Evolutionary conservation across 2,329 filamentous ascomycete species (phyloP).

Genomic region (Aspergillus hortae): DNA sequence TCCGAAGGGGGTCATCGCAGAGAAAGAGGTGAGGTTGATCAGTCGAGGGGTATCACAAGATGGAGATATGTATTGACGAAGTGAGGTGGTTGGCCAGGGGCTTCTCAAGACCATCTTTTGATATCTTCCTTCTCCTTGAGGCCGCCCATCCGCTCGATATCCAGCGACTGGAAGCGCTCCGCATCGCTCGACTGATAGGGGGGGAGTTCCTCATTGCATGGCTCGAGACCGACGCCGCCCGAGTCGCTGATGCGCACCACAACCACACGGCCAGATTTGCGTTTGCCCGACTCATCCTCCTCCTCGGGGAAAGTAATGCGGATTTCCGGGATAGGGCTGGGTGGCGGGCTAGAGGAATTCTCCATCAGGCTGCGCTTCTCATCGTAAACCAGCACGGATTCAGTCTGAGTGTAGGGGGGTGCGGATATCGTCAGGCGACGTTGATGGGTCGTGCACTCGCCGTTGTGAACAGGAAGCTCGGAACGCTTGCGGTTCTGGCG

Average conservation of each 20-base stretch:
- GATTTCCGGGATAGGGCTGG: constrained; percentile 89
- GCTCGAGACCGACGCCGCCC: constrained; percentile 81
- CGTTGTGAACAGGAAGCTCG: constrained; percentile 66
- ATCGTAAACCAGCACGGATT: constrained; percentile 71
- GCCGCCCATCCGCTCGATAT: constrained; percentile 91
- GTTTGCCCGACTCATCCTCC: constrained; percentile 71
- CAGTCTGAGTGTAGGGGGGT: constrained; percentile 55
- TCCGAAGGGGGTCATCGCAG: constrained; percentile 27
- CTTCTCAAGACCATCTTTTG: constrained; percentile 33
- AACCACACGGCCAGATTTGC: constrained; percentile 81
- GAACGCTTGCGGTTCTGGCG: constrained; percentile 51
- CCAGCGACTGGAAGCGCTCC: constrained; percentile 83
- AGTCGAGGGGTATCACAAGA: constrained; percentile 12
- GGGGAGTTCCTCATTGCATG: constrained; percentile 73
- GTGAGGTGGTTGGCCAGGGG: neutral
- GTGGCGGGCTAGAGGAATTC: constrained; percentile 70
- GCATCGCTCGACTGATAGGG: constrained; percentile 81
- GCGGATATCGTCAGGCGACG: constrained; percentile 58
- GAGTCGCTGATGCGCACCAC: constrained; percentile 88
- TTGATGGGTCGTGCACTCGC: constrained; percentile 46
- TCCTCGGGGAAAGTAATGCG: constrained; percentile 98
- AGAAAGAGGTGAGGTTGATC: constrained; percentile 7
- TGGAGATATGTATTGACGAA: constrained; percentile 4
- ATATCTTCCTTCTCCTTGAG: constrained; percentile 77
- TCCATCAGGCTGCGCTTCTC: constrained; percentile 76